phyloP scores from a whole-genome alignment of 225 moss, liverwort and hornwort genomes.

The Asterella californica region DNA sequence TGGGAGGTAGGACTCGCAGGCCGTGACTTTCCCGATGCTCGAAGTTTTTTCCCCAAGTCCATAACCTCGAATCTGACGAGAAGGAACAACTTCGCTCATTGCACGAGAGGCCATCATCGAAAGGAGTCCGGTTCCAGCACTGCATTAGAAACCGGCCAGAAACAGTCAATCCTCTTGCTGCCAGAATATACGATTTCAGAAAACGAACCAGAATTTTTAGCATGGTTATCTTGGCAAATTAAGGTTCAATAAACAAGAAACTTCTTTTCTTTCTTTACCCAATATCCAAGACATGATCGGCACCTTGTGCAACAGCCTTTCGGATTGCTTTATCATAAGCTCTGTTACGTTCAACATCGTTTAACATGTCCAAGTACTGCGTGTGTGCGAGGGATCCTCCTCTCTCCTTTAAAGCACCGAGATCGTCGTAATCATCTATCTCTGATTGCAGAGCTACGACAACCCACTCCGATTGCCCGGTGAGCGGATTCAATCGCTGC shows the following conservation, averaged over 20 bases:
- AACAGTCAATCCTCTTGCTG: not conserved
- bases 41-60: not conserved
- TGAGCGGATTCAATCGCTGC: constrained; percentile 74
- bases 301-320: constrained; percentile 69
- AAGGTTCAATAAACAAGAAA: not conserved
- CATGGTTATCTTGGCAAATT: not conserved
- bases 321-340: constrained; percentile 69
- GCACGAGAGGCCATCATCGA: constrained; percentile 91
- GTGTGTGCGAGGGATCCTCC: constrained; percentile 60
- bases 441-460: constrained; percentile 41
- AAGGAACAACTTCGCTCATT: constrained; percentile 29
- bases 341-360: constrained; percentile 62
- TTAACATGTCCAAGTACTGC: constrained; percentile 90
- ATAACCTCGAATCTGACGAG: not conserved
- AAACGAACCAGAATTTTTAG: not conserved
- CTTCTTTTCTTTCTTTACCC: constrained; percentile 34
- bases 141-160: constrained; percentile 18
- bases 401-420: not conserved
- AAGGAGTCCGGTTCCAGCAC: constrained; percentile 83
- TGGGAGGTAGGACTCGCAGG: constrained; percentile 89
- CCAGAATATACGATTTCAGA: not conserved
- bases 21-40: constrained; percentile 44
- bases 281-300: constrained; percentile 72
- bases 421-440: constrained; percentile 30
- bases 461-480: constrained; percentile 74